These are phyloP conservation scores for Eucalyptus curtisii DNA, from an alignment of 345 rosid genomes.

Conservation along the genomic window DNA sequence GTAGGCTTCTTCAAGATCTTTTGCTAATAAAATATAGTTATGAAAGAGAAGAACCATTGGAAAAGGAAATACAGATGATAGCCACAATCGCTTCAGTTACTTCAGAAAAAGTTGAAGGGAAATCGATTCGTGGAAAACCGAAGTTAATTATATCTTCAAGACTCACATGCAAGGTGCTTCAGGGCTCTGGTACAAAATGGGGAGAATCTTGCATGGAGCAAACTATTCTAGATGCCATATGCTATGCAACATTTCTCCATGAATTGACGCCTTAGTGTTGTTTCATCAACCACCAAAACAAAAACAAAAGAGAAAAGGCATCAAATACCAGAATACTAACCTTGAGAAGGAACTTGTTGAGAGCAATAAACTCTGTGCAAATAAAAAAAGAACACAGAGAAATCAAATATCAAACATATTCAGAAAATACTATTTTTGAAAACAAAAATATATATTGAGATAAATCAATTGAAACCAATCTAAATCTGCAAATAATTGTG, in stretches of 20 bases:
- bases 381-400: not conserved
- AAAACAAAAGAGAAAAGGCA: not conserved
- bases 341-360: constrained; percentile 58
- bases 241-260: not conserved
- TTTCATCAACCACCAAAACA: not conserved
- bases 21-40: not conserved
- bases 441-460: not conserved
- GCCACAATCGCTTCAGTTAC: not conserved
- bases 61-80: not conserved
- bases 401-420: not conserved
- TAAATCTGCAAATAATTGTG: not conserved
- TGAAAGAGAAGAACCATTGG: not conserved
- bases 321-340: constrained; percentile 8
- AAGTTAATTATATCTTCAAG: not conserved
- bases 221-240: not conserved
- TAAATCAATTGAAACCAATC: not conserved
- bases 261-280: not conserved
- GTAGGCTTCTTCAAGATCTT: not conserved
- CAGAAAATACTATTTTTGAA: not conserved
- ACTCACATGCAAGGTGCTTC: not conserved
- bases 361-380: constrained; percentile 45
- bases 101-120: not conserved
- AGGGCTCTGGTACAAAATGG: not conserved
- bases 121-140: not conserved
- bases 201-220: not conserved